phyloP scores from a whole-genome alignment of 352 stramenopile species.

The Phytophthora litchii region DNA sequence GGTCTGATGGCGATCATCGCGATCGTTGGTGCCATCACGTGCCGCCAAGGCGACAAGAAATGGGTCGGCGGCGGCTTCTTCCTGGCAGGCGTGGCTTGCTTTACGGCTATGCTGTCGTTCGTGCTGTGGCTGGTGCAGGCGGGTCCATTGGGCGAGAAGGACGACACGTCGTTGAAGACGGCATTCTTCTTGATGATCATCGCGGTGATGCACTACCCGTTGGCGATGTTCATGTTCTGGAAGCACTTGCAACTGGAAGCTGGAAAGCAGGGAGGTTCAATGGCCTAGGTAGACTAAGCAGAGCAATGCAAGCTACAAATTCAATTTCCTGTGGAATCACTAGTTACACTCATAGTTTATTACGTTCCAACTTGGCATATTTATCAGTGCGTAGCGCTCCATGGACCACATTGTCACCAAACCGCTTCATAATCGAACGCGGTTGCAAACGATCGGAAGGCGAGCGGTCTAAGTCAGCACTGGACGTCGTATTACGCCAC shows the following conservation, averaged over 20 bases:
- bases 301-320: not conserved
- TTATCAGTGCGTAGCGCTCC: not conserved
- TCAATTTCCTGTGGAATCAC: conserved; percentile 8
- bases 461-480: not conserved
- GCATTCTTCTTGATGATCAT: conserved; percentile 70
- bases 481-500: not conserved
- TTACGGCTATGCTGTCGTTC: conserved; percentile 27
- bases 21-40: conserved; percentile 63
- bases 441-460: not conserved
- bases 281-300: conserved; percentile 9
- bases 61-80: conserved; percentile 28
- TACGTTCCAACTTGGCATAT: not conserved
- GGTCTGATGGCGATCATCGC: conserved; percentile 54
- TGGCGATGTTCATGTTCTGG: conserved; percentile 39
- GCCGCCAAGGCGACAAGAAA: conserved; percentile 29
- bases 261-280: conserved; percentile 13
- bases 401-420: not conserved
- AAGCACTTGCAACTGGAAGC: conserved; percentile 28
- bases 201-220: conserved; percentile 58
- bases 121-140: conserved; percentile 58
- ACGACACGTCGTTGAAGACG: conserved; percentile 58
- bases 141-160: conserved; percentile 52
- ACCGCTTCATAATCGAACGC: not conserved
- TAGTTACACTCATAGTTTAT: conserved; percentile 28
- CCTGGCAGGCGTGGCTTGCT: conserved; percentile 13